Evolutionary conservation across 1,139 yeast species (phyloP).

Genomic region (Lodderomyces margitis): DNA sequence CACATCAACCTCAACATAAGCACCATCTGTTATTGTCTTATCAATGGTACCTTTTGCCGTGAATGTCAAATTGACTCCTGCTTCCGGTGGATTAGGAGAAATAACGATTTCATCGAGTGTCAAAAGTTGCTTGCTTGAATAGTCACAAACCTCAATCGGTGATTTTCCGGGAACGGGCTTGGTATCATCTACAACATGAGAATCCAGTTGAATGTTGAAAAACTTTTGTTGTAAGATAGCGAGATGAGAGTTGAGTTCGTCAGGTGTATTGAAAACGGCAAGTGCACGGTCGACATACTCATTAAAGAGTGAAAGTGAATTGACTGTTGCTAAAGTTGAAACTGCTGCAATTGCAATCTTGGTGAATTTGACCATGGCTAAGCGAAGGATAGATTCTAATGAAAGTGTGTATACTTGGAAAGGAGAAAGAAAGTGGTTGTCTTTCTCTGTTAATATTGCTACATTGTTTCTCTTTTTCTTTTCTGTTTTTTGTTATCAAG

Average conservation of each 20-base stretch:
- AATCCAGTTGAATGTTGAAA: background rate
- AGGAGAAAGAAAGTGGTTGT: background rate
- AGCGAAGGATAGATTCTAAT: too few species aligned
- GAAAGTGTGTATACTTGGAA: too few species aligned
- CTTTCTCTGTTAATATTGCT: too few species aligned
- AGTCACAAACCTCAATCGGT: conserved; percentile 77
- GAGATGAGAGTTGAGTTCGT: background rate
- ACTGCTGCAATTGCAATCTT: conserved; percentile 20
- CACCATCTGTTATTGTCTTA: conserved; percentile 66
- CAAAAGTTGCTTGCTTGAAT: conserved; percentile 58
- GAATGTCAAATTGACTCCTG: conserved; percentile 78
- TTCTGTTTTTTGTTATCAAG: too few species aligned
- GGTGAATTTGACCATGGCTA: conserved; percentile 28
- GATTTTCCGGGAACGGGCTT: conserved; percentile 89
- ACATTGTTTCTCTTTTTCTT: too few species aligned
- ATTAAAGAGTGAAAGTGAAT: conserved; percentile 18
- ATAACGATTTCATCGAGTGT: conserved; percentile 58
- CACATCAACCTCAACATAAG: conserved; percentile 92
- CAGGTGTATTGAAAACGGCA: conserved; percentile 17
- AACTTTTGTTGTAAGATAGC: background rate
- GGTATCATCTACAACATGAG: conserved; percentile 14
- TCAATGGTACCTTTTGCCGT: conserved; percentile 65
- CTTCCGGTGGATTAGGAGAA: conserved; percentile 82
- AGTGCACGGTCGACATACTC: conserved; percentile 19
- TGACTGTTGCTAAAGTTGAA: conserved; percentile 18